phyloP scores from a whole-genome alignment of 2,329 filamentous ascomycete genomes.

The Colletotrichum aenigma region DNA sequence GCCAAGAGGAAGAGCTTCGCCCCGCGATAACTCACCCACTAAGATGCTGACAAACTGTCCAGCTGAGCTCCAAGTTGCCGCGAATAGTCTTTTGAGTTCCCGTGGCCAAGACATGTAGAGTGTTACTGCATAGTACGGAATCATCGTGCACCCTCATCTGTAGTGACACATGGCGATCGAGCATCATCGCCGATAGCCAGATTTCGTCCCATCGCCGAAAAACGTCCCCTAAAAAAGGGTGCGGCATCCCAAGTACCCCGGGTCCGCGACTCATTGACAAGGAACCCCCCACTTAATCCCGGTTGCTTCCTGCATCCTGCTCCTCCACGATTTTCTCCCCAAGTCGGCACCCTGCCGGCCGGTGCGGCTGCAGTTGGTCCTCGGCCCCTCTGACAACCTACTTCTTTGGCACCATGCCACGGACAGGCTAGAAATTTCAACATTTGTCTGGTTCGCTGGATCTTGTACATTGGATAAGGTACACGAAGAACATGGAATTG shows the following conservation, averaged over 20 bases:
- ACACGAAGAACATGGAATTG: neutral
- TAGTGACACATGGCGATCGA: neutral
- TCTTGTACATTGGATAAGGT: neutral
- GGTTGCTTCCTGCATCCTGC: neutral
- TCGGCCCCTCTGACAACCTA: neutral
- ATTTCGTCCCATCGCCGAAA: neutral
- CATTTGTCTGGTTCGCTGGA: neutral
- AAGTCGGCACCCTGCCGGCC: slow-evolving; percentile 15
- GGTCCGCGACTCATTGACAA: neutral
- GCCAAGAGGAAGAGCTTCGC: neutral
- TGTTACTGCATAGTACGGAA: neutral
- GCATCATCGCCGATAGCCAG: neutral
- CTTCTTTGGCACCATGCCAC: neutral
- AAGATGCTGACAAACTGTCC: neutral
- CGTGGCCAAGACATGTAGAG: neutral
- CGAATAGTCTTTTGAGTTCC: neutral
- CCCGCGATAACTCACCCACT: neutral
- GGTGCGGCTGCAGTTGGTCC: neutral
- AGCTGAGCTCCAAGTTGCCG: neutral
- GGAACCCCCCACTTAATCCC: neutral
- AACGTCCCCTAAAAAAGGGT: neutral
- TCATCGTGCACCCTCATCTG: neutral
- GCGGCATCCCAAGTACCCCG: neutral
- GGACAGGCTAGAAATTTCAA: neutral
- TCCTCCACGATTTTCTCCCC: neutral